Percentiles rank a stretch among this genome's conserved stretches.
Evolutionary conservation across 192 early-diverging fungal species (phyloP).

Genomic region (Allomyces arbusculus): DNA sequence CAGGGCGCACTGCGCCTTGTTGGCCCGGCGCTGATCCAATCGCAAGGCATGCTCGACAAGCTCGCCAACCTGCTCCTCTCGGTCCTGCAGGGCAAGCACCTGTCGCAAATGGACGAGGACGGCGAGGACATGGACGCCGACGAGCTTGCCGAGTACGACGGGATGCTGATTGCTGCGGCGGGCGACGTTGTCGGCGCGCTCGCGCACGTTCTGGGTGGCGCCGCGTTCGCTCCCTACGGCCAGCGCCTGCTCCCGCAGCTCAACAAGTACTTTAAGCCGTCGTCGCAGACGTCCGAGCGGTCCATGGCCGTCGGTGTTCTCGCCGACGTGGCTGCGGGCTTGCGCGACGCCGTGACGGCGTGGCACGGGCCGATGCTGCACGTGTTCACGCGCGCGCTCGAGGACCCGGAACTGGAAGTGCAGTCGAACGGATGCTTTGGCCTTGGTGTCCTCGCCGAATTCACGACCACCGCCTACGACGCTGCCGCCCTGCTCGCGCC

Average conservation of each 20-base stretch:
- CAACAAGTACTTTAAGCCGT: conserved; percentile 2
- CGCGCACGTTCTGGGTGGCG: background rate
- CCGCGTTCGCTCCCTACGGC: background rate
- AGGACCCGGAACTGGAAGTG: conserved; percentile 6
- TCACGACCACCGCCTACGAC: too few species aligned
- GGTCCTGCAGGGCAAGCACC: conserved; percentile 15
- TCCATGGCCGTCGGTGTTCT: conserved; percentile 6
- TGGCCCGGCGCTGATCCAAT: conserved; percentile 11
- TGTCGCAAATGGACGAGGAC: conserved; percentile 9
- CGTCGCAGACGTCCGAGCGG: conserved; percentile 3
- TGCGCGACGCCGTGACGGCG: conserved; percentile 3
- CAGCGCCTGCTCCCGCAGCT: conserved; percentile 3
- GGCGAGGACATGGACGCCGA: conserved; percentile 1
- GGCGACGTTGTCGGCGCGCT: conserved; percentile 5
- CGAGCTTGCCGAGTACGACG: conserved; percentile 6
- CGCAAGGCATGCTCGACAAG: conserved; percentile 2
- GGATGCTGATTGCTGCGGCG: conserved; percentile 6
- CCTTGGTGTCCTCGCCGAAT: conserved; percentile 2
- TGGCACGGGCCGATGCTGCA: conserved; percentile 2
- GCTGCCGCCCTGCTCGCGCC: too few species aligned
- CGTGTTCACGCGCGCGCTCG: conserved; percentile 2
- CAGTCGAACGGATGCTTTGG: conserved; percentile 3
- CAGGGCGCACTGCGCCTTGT: conserved; percentile 10
- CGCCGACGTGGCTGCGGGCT: conserved; percentile 4
- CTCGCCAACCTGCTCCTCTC: conserved; percentile 9